These are phyloP conservation scores for Lagenidium sp. DNA, from an alignment of 352 stramenopile species.

Conservation along the genomic window DNA sequence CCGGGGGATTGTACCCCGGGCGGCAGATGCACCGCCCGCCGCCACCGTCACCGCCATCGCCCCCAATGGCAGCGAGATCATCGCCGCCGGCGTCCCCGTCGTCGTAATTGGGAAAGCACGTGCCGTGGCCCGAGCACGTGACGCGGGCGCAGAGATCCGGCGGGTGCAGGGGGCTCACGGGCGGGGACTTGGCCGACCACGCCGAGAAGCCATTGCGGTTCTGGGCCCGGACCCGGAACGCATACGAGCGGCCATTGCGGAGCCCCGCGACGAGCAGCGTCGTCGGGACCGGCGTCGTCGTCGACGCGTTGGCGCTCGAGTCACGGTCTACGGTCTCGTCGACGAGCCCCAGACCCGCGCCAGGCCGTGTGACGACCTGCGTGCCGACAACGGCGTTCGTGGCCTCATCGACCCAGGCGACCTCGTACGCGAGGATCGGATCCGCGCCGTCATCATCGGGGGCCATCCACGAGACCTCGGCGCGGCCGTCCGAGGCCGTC, in stretches of 20 bases:
- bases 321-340: slow-evolving; percentile 4
- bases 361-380: slow-evolving; percentile 22
- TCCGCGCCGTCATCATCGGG: slow-evolving; percentile 59
- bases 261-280: slow-evolving; percentile 30
- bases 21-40: slow-evolving; percentile 52
- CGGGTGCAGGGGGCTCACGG: slow-evolving; percentile 59
- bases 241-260: slow-evolving; percentile 51
- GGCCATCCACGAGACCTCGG: slow-evolving; percentile 47
- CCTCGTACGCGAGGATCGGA: slow-evolving; percentile 45
- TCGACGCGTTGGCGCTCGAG: slow-evolving; percentile 2
- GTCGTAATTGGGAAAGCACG: slow-evolving; percentile 59
- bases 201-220: slow-evolving; percentile 57
- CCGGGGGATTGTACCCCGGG: slow-evolving; percentile 42
- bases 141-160: slow-evolving; percentile 55
- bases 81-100: slow-evolving; percentile 1
- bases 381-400: slow-evolving; percentile 28
- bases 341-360: slow-evolving; percentile 7
- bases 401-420: slow-evolving; percentile 51
- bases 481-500: slow-evolving; percentile 37
- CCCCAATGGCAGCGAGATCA: not conserved
- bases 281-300: slow-evolving; percentile 18
- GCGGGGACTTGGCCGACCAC: slow-evolving; percentile 63
- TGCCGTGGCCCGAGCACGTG: slow-evolving; percentile 52
- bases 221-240: slow-evolving; percentile 59
- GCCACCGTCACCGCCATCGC: not conserved